Conservation (phyloP, 2,329 filamentous ascomycete genomes). For the Epicoccum nigrum region DNA sequence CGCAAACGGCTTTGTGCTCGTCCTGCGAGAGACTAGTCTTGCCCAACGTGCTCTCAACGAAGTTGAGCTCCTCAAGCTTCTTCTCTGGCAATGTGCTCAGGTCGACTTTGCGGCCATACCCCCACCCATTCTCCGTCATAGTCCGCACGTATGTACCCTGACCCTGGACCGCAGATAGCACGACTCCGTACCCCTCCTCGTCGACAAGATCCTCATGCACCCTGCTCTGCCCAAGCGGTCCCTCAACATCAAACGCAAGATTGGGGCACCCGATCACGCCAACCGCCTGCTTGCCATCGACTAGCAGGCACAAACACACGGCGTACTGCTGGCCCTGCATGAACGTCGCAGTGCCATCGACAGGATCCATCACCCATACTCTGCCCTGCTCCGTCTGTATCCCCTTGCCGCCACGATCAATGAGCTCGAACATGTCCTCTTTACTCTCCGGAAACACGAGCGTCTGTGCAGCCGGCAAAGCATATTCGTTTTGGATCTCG, state of each 20-base stretch:
- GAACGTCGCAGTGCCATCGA: constrained; percentile 69
- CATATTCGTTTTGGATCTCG: background rate
- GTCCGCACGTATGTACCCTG: constrained; percentile 52
- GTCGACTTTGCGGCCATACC: constrained; percentile 42
- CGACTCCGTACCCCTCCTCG: constrained; percentile 46
- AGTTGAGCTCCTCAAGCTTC: constrained; percentile 46
- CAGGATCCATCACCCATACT: constrained; percentile 69
- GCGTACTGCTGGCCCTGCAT: constrained; percentile 67
- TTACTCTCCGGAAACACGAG: constrained; percentile 50
- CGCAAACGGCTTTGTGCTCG: constrained; percentile 48
- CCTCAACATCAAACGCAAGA: constrained; percentile 51
- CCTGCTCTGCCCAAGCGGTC: constrained; percentile 22
- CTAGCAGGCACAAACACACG: constrained; percentile 64
- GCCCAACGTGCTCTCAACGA: constrained; percentile 54
- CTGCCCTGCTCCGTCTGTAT: constrained; percentile 53
- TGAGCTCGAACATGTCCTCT: constrained; percentile 66
- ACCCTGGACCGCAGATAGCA: constrained; percentile 57
- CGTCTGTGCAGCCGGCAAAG: constrained; percentile 8
- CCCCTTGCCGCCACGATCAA: constrained; percentile 64
- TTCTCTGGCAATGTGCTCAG: constrained; percentile 24
- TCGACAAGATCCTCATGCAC: constrained; percentile 52
- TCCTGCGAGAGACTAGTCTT: constrained; percentile 46
- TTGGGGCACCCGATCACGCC: constrained; percentile 69
- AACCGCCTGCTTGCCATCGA: constrained; percentile 62
- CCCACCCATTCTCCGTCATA: constrained; percentile 45